Base-by-base conservation (phyloP, 2,329 filamentous ascomycete species). In the Conoideocrella luteorostrata region DNA sequence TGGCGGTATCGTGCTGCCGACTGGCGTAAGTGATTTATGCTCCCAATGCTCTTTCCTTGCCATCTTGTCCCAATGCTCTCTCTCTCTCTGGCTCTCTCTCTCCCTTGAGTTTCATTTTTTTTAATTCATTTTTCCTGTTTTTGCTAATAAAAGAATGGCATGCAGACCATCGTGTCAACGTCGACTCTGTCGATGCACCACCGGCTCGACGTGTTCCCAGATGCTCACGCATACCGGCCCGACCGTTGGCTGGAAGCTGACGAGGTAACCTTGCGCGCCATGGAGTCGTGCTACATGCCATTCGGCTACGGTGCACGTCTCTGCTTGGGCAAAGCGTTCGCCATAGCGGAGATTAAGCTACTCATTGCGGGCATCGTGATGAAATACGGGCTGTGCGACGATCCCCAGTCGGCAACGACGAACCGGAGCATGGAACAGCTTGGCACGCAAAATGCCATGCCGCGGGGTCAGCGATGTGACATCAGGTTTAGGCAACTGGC, bases 281-380 rank as follows among this genome's bases (percentile, higher is more conserved):
- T 46, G 44, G 44, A 46, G 24, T 37, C 44, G 3, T 46, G 39
- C 44, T 42, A 34, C 21, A 38, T 46, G 39, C 39, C 44, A 9
- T 46, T 46, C 15, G 38, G 44, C 18, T 34, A 46, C 7, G 44
- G 44, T 33, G 38, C 44, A 17, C 38, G 44, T 26, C 32, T 46
- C 12, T 46, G 44, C 22, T 15, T 46, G 12, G 44, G 44, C 5
- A 41, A 41, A 17, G 44, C 44, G 3, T 41, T 46, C 20, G 44
- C 44, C 20, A 4, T 42, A 15, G 44, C 33, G 3, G 38, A 46
- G 33, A 41, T 38, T 28, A 46, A 46, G 33, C 38, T 46, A 12
- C 12, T 41, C 26, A 30, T 38, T 5, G 44, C 39, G 10, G 44
- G 32, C 18, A 15, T 42, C 21, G 30, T 46, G 21, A 21, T 38